A percentile compares a stretch with the other conserved stretches of the same genome.
These are phyloP conservation scores for Cytospora piceae DNA, from an alignment of 2,329 filamentous ascomycete species.

Conservation along the genomic window DNA sequence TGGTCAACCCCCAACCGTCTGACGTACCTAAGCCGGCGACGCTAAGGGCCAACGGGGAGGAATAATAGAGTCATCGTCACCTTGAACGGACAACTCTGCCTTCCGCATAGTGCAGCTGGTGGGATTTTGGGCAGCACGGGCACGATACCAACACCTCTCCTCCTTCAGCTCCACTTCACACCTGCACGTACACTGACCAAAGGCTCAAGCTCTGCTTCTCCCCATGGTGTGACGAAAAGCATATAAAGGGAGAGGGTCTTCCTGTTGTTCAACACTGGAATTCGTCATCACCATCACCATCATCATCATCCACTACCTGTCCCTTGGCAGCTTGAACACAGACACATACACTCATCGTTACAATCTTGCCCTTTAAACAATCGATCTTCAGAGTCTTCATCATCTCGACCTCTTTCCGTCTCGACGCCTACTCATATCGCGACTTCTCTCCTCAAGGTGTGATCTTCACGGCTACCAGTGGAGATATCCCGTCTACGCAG, in stretches of 20 bases:
- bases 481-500: neutral
- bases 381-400: neutral
- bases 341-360: neutral
- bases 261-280: slow-evolving; percentile 11
- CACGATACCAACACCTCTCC: slow-evolving; percentile 20
- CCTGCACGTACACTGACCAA: slow-evolving; percentile 27
- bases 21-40: slow-evolving; percentile 29
- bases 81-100: slow-evolving; percentile 14
- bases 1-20: slow-evolving; percentile 20
- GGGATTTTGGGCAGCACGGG: slow-evolving; percentile 18
- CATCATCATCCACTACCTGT: slow-evolving; percentile 23
- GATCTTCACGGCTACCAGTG: neutral
- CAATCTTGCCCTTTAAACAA: neutral
- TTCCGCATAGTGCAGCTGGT: slow-evolving; percentile 18
- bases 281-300: slow-evolving; percentile 27
- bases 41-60: slow-evolving; percentile 26
- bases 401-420: neutral
- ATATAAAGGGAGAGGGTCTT: slow-evolving; percentile 28
- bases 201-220: slow-evolving; percentile 24
- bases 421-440: neutral
- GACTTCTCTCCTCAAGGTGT: neutral
- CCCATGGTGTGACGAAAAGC: slow-evolving; percentile 20
- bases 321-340: slow-evolving; percentile 9
- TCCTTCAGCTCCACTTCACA: slow-evolving; percentile 23
- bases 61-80: slow-evolving; percentile 17